Evolutionary conservation across 345 rosid species (phyloP).

Genomic region (Populus deltoides): DNA sequence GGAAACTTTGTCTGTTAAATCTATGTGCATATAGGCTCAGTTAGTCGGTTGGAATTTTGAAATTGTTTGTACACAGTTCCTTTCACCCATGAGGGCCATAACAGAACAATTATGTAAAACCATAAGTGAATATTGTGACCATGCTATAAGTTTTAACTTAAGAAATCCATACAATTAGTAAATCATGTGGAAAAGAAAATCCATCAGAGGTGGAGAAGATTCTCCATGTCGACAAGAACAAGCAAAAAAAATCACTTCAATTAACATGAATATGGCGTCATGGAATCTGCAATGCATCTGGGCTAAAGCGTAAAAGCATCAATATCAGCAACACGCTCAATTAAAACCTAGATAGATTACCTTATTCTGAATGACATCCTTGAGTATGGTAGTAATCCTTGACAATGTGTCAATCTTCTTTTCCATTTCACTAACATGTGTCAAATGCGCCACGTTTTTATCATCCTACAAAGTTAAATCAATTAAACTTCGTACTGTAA

Average conservation of each 20-base stretch:
- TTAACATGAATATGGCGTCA: neutral
- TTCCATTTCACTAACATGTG: conserved; percentile 94
- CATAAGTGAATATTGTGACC: neutral
- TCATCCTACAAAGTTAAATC: conserved; percentile 56
- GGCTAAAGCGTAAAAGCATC: neutral
- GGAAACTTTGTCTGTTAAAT: neutral
- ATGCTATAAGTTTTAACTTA: neutral
- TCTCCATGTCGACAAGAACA: neutral
- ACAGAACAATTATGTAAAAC: neutral
- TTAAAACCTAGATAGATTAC: conserved; percentile 29
- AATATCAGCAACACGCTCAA: neutral
- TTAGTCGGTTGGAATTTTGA: neutral
- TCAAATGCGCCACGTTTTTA: conserved; percentile 91
- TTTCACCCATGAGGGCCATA: neutral
- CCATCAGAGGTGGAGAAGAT: neutral
- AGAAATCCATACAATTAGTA: neutral
- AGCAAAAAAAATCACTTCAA: neutral
- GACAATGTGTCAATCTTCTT: conserved; percentile 83
- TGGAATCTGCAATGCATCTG: neutral
- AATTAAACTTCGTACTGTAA: neutral
- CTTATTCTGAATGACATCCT: conserved; percentile 98
- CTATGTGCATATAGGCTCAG: neutral
- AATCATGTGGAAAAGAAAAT: neutral
- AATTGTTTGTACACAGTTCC: neutral
- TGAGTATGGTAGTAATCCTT: conserved; percentile 85